Evolutionary conservation across 352 stramenopile species (phyloP), one percentile per base, ranked within the genome.

Genomic region (Aphanomyces cochlioides): DNA sequence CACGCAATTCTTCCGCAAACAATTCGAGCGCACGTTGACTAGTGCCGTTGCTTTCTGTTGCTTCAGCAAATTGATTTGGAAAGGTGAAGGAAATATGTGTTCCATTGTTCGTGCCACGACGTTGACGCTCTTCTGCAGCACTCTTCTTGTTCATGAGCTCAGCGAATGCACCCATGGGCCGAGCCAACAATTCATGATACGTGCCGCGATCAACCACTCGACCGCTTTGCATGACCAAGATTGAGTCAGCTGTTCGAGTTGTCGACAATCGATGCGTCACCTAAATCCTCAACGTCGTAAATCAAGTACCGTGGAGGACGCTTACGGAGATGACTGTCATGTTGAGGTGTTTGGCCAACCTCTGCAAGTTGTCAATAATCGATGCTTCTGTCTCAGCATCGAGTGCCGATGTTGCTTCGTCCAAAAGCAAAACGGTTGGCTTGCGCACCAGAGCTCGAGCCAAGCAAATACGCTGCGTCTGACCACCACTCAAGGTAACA

Each of bases 391-490:
- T 95, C 76, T 93, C 85, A 1, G 87, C 85, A 43, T 95, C 87
- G 75, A 95, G 73, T 21, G 87, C 87, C 75, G 85, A 93, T n/a
- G 87, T 95, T 12, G 87, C 87, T 78, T 95, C 85, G 72, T 95
- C 87, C 48, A 94, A 74, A 50, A 94, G 77, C 73, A 92, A 70
- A 56, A 94, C 41, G 68, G 83, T 92, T 10, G 87, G 87, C 39
- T 88, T 83, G 54, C 87, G 84, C 56, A 85, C 92, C 66, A 93
- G 72, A 12, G 87, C 85, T 70, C 87, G 85, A 0, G 87, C 87
- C 69, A 95, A 73, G 72, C 85, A 95, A 56, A 95, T 87, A 77
- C 87, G 84, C 77, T 95, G 87, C 8, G 87, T 85, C 74, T 95
- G 87, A 19, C 87, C 87, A 75, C 85, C 87, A 79, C 85, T 93